Evolutionary conservation across 805 yeast genomes (phyloP).

Genomic region (Sporopachydermia quercuum): DNA sequence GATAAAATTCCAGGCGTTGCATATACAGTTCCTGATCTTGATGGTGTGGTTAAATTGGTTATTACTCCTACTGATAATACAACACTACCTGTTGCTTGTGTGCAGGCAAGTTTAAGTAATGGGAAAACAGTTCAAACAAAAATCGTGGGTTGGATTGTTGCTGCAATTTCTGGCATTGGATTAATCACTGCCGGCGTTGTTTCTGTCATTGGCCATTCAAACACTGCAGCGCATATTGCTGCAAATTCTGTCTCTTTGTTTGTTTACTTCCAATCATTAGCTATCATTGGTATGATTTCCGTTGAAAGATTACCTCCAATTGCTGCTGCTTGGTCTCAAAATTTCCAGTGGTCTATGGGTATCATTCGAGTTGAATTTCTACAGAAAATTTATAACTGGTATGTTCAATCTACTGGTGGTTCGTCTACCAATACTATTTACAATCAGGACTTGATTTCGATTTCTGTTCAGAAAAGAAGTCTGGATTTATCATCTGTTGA

Average conservation of each 20-base stretch:
- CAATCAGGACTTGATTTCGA: constrained; percentile 50
- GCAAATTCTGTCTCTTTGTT: constrained; percentile 87
- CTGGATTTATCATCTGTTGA: constrained; percentile 3
- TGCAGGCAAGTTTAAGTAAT: constrained; percentile 71
- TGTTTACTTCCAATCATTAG: constrained; percentile 85
- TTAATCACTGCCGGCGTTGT: constrained; percentile 76
- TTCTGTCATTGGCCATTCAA: constrained; percentile 76
- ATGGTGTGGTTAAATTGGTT: constrained; percentile 77
- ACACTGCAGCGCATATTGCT: constrained; percentile 95
- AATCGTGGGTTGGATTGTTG: constrained; percentile 92
- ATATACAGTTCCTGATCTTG: constrained; percentile 84
- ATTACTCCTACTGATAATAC: constrained; percentile 33
- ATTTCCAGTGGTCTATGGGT: constrained; percentile 94
- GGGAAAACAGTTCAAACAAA: constrained; percentile 90
- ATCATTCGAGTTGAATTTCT: constrained; percentile 62
- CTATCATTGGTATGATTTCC: constrained; percentile 90
- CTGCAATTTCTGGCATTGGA: constrained; percentile 80
- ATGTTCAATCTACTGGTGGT: constrained; percentile 92
- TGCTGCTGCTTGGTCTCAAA: constrained; percentile 96
- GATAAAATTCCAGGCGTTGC: constrained; percentile 66
- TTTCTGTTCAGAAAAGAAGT: constrained; percentile 63
- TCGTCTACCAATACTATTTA: constrained; percentile 58
- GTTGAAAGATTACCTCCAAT: constrained; percentile 88
- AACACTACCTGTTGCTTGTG: constrained; percentile 63
- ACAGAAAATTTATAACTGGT: constrained; percentile 73